Evolutionary conservation across 2,329 filamentous ascomycete genomes (phyloP).

Genomic region (Cytospora chrysosperma): DNA sequence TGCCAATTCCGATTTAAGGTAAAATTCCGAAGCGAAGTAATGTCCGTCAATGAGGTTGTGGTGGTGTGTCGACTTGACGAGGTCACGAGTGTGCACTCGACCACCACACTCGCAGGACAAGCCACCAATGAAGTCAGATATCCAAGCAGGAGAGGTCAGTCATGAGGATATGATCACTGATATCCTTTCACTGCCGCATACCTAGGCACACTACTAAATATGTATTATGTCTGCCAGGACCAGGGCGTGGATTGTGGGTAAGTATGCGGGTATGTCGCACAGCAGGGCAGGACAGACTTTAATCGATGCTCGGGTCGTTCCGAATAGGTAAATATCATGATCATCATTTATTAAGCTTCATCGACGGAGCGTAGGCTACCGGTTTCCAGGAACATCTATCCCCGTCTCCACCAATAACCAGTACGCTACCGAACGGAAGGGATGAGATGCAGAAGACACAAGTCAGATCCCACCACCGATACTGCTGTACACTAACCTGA

Average conservation of each 20-base stretch:
- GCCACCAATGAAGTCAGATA: neutral
- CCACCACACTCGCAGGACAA: neutral
- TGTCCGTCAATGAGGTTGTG: neutral
- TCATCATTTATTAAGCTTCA: too few species aligned
- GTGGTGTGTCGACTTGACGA: neutral
- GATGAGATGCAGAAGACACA: neutral
- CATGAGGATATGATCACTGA: neutral
- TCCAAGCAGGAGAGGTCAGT: neutral
- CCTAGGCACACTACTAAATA: too few species aligned
- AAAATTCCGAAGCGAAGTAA: neutral
- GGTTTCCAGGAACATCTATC: neutral
- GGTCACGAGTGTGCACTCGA: neutral
- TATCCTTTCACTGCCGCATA: neutral
- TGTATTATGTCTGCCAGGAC: neutral
- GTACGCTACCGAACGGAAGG: neutral
- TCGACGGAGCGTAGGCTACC: neutral
- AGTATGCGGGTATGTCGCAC: neutral
- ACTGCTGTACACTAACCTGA: neutral
- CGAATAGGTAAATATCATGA: too few species aligned
- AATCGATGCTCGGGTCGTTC: too few species aligned
- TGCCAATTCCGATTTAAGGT: neutral
- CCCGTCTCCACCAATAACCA: neutral
- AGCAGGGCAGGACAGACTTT: too few species aligned
- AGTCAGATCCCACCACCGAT: neutral
- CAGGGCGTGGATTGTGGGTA: neutral